Evolutionary conservation across 768 basidiomycete species (phyloP).

Genomic region (Daedaleopsis nitida): DNA sequence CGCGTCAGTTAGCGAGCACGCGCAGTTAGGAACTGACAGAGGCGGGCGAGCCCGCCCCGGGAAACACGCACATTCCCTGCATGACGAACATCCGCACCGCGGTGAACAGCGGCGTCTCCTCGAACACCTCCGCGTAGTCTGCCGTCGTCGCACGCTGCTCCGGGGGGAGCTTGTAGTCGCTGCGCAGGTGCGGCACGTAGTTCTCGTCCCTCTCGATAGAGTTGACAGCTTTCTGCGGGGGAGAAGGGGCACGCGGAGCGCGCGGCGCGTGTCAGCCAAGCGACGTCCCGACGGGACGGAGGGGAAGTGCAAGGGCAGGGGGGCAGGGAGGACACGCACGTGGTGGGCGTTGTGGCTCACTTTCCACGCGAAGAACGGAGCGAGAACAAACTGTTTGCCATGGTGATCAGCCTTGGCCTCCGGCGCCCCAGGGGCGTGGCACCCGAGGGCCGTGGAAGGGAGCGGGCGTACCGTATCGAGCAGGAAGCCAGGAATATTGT

Average conservation of each 20-base stretch:
- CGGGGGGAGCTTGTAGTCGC: slow-evolving; percentile 29
- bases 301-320: not conserved
- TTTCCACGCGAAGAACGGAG: slow-evolving; percentile 35
- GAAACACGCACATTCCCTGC: slow-evolving; percentile 27
- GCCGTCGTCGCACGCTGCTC: slow-evolving; percentile 23
- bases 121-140: slow-evolving; percentile 34
- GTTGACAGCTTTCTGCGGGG: slow-evolving; percentile 30
- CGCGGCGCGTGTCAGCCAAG: not conserved
- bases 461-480: slow-evolving; percentile 29
- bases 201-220: slow-evolving; percentile 35
- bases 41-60: not conserved
- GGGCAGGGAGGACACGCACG: too few relatives aligned
- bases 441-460: not conserved
- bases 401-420: not conserved
- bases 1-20: not conserved
- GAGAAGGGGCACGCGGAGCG: slow-evolving; percentile 2
- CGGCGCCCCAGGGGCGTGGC: not conserved
- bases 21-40: not conserved
- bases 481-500: slow-evolving; percentile 31
- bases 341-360: slow-evolving; percentile 33
- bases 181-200: slow-evolving; percentile 31
- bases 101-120: slow-evolving; percentile 34
- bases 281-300: not conserved
- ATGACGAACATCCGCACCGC: slow-evolving; percentile 29
- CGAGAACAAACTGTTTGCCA: slow-evolving; percentile 28